phyloP scores from a whole-genome alignment of 495 filamentous ascomycete genomes.

The Oidiodendron maius region DNA sequence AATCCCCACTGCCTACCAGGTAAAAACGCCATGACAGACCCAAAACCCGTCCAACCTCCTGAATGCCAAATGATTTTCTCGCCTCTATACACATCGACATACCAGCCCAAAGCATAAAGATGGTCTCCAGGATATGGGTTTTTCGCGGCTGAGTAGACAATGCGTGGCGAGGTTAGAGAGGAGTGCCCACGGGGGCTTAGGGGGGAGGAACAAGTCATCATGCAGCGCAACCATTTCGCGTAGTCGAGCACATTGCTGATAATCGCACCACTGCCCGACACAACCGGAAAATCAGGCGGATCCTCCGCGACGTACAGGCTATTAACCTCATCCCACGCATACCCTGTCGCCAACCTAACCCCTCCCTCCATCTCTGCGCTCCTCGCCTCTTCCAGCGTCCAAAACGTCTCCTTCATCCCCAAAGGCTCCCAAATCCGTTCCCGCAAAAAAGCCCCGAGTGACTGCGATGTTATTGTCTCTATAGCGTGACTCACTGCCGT shows the following conservation, averaged over 20 bases:
- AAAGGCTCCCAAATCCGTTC: slow-evolving; percentile 41
- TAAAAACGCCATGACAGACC: slow-evolving; percentile 38
- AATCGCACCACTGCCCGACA: too few species aligned
- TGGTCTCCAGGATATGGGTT: neutral
- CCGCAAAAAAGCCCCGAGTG: slow-evolving; percentile 36
- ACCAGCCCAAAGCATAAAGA: neutral
- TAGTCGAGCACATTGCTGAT: slow-evolving; percentile 49
- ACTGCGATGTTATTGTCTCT: slow-evolving; percentile 32
- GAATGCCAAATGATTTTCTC: slow-evolving; percentile 20
- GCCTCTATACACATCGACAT: neutral
- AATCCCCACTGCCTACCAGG: slow-evolving; percentile 39
- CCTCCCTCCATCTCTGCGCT: slow-evolving; percentile 35
- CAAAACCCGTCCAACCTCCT: slow-evolving; percentile 40
- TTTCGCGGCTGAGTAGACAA: slow-evolving; percentile 10
- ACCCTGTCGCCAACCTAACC: neutral
- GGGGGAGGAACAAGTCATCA: slow-evolving; percentile 24
- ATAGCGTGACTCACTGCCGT: slow-evolving; percentile 35
- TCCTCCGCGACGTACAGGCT: neutral
- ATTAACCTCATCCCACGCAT: too few species aligned
- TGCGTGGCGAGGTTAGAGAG: slow-evolving; percentile 30
- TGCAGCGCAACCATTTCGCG: slow-evolving; percentile 38
- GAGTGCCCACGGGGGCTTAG: slow-evolving; percentile 30
- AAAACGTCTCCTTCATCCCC: slow-evolving; percentile 33
- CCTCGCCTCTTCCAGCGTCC: slow-evolving; percentile 30
- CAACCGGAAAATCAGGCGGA: too few species aligned